Evolutionary conservation across 2,329 filamentous ascomycete genomes (phyloP).

Genomic region (Fusarium udum): DNA sequence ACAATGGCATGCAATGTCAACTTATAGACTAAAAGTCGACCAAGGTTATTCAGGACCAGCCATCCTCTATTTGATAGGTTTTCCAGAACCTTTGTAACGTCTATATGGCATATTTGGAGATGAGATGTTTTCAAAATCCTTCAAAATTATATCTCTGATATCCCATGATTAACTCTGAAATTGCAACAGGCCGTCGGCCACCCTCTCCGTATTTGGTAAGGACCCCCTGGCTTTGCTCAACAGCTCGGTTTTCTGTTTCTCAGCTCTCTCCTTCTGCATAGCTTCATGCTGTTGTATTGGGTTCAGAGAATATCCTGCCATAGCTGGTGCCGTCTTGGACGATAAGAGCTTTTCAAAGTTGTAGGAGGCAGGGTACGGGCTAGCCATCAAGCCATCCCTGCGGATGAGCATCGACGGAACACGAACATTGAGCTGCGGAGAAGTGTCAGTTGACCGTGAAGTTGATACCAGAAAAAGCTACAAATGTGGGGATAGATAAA

Average conservation of each 20-base stretch:
- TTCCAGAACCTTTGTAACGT: neutral
- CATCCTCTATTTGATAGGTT: neutral
- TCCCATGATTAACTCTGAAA: conserved; percentile 1
- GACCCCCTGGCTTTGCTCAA: conserved; percentile 52
- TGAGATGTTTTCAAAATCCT: neutral
- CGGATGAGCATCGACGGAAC: conserved; percentile 71
- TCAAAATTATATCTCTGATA: neutral
- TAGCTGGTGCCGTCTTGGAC: conserved; percentile 48
- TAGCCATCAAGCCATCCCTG: conserved; percentile 60
- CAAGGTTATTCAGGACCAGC: neutral
- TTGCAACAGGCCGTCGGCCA: conserved; percentile 52
- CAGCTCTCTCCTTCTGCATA: conserved; percentile 57
- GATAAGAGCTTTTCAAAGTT: conserved; percentile 59
- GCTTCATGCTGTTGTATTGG: conserved; percentile 60
- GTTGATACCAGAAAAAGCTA: conserved; percentile 22
- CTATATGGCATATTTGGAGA: neutral
- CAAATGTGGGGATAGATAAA: neutral
- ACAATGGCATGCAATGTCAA: neutral
- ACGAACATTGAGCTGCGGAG: conserved; percentile 62
- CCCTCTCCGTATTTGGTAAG: conserved; percentile 50
- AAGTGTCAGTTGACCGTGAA: conserved; percentile 14
- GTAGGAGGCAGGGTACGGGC: conserved; percentile 53
- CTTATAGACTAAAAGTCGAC: neutral
- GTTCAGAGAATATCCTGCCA: conserved; percentile 51
- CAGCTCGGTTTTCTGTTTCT: conserved; percentile 55